Evolutionary conservation across 2,329 filamentous ascomycete species (phyloP).

Genomic region (Epichloe scottii): DNA sequence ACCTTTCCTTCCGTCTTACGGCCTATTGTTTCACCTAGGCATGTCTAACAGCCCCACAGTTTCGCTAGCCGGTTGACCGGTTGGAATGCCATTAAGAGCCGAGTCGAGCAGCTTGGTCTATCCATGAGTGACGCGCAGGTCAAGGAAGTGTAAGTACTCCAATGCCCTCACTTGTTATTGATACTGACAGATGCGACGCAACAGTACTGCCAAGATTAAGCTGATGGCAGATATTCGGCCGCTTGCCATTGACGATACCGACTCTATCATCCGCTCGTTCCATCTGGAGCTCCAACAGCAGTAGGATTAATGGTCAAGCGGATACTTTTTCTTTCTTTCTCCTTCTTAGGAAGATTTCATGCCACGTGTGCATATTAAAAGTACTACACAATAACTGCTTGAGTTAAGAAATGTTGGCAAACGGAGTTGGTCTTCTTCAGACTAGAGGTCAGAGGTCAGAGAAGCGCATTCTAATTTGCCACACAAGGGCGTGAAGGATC

Average conservation of each 20-base stretch:
- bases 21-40: too few relatives aligned
- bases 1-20: too few relatives aligned
- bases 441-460: background rate
- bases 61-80: slow-evolving; percentile 46
- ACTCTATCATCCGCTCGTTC: slow-evolving; percentile 74
- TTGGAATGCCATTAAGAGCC: slow-evolving; percentile 91
- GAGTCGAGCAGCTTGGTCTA: slow-evolving; percentile 72
- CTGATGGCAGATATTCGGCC: slow-evolving; percentile 72
- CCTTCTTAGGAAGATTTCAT: background rate
- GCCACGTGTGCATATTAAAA: background rate
- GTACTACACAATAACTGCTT: background rate
- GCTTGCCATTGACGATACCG: slow-evolving; percentile 79
- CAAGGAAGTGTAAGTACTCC: slow-evolving; percentile 19
- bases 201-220: slow-evolving; percentile 64
- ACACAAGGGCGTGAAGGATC: background rate
- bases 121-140: slow-evolving; percentile 24
- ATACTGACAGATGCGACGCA: slow-evolving; percentile 16
- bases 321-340: background rate
- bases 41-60: background rate
- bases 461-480: background rate
- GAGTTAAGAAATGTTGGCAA: background rate
- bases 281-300: slow-evolving; percentile 33
- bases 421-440: too few relatives aligned
- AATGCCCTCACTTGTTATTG: background rate
- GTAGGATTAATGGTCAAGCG: background rate